A percentile compares a stretch with the other conserved stretches of the same genome.
phyloP scores from a whole-genome alignment of 176 grass and related monocot species.

The Dendrocalamus sinicus region DNA sequence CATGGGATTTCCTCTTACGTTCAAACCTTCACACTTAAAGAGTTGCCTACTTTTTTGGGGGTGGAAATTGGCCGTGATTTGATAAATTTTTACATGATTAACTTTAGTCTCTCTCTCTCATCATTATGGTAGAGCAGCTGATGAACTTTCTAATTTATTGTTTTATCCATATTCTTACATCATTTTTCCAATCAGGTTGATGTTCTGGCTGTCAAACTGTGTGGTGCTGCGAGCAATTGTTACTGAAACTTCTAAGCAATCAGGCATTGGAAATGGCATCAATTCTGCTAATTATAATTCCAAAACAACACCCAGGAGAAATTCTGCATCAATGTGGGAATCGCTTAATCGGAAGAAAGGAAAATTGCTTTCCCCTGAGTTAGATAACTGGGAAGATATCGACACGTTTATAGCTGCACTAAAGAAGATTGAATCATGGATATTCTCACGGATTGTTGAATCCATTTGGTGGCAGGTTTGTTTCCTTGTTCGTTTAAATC shows the following conservation, averaged over 20 bases:
- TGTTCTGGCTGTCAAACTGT: constrained; percentile 92
- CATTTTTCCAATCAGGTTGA: constrained; percentile 70
- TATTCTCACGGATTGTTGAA: constrained; percentile 84
- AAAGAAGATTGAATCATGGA: constrained; percentile 92
- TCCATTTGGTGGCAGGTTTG: constrained; percentile 98
- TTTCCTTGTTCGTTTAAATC: constrained; percentile 13
- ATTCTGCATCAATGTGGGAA: constrained; percentile 83
- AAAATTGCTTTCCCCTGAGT: constrained; percentile 73
- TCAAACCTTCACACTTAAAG: constrained; percentile 15
- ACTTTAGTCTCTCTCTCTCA: constrained; percentile 8
- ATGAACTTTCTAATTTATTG: constrained; percentile 7
- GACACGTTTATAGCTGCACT: constrained; percentile 84
- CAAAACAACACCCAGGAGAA: constrained; percentile 56
- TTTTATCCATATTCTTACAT: constrained; percentile 38
- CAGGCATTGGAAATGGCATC: constrained; percentile 37
- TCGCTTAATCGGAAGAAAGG: constrained; percentile 84
- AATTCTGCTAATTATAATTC: constrained; percentile 46
- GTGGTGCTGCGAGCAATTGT: constrained; percentile 83
- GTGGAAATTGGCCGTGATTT: constrained; percentile 11
- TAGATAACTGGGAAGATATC: constrained; percentile 85
- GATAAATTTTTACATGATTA: constrained; percentile 7
- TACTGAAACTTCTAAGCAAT: constrained; percentile 65
- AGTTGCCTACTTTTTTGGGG: constrained; percentile 2
- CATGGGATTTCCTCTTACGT: constrained; percentile 36
- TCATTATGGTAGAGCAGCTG: constrained; percentile 14